phyloP scores from a whole-genome alignment of 495 filamentous ascomycete species.

The Rhypophila decipiens region DNA sequence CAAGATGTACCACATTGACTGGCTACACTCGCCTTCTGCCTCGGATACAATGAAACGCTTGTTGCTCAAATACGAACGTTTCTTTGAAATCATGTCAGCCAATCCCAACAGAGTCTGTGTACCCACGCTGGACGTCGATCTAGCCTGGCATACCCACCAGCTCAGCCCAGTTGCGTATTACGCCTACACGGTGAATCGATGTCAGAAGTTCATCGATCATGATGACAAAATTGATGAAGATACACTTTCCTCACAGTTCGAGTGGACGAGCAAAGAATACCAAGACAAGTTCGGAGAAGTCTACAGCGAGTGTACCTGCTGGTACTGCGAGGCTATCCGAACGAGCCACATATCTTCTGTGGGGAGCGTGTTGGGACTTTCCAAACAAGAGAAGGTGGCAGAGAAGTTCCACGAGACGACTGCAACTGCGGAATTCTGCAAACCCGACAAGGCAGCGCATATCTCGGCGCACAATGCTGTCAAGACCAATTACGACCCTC shows the following conservation, averaged over 20 bases:
- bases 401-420: slow-evolving; percentile 50
- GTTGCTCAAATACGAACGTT: slow-evolving; percentile 62
- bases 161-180: slow-evolving; percentile 61
- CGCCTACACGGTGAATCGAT: slow-evolving; percentile 37
- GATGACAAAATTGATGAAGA: slow-evolving; percentile 75
- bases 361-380: slow-evolving; percentile 32
- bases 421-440: slow-evolving; percentile 45
- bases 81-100: slow-evolving; percentile 57
- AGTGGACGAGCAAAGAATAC: slow-evolving; percentile 69
- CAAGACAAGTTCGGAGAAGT: slow-evolving; percentile 55
- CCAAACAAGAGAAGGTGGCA: slow-evolving; percentile 44
- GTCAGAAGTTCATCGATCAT: slow-evolving; percentile 64
- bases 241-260: slow-evolving; percentile 56
- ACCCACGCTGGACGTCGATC: slow-evolving; percentile 82
- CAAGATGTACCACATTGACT: slow-evolving; percentile 76
- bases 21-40: slow-evolving; percentile 64
- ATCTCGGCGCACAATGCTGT: slow-evolving; percentile 64
- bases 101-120: slow-evolving; percentile 54
- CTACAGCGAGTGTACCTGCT: slow-evolving; percentile 82
- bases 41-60: slow-evolving; percentile 60
- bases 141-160: slow-evolving; percentile 73
- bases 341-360: slow-evolving; percentile 6
- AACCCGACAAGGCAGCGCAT: slow-evolving; percentile 57
- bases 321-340: slow-evolving; percentile 67
- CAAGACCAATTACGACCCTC: slow-evolving; percentile 25